Evolutionary conservation across 106 monocot genomes (phyloP).

Genomic region (Dendrobium officinale): DNA sequence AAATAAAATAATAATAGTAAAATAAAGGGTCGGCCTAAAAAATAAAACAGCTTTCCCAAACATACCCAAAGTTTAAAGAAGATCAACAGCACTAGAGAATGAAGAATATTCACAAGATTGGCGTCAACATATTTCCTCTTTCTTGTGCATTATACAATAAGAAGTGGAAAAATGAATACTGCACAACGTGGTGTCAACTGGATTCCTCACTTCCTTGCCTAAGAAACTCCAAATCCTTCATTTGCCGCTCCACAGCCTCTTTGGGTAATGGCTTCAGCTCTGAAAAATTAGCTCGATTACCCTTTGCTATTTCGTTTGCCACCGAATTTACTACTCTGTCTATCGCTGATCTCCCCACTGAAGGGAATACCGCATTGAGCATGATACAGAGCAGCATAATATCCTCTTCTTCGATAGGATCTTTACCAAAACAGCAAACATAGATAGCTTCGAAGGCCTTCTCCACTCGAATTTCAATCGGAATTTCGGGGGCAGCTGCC

Average conservation of each 20-base stretch:
- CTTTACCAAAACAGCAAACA: slow-evolving; percentile 78
- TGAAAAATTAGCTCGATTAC: slow-evolving; percentile 38
- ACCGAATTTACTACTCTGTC: slow-evolving; percentile 38
- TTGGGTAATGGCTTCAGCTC: slow-evolving; percentile 55
- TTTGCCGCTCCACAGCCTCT: slow-evolving; percentile 65
- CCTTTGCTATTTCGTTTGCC: slow-evolving; percentile 45
- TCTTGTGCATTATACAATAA: no score
- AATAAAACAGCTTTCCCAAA: no score
- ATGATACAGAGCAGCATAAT: slow-evolving; percentile 42
- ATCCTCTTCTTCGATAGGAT: slow-evolving; percentile 84
- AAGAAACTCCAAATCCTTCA: slow-evolving; percentile 87
- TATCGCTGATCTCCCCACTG: slow-evolving; percentile 41
- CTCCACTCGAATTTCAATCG: slow-evolving; percentile 69
- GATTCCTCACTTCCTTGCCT: slow-evolving; percentile 41
- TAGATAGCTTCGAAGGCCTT: slow-evolving; percentile 92
- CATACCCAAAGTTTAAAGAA: no score
- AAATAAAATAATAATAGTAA: no score
- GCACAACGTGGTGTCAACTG: slow-evolving; percentile 8
- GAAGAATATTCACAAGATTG: no score
- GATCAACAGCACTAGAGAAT: no score
- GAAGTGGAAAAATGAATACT: no score
- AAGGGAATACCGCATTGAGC: slow-evolving; percentile 68
- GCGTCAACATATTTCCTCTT: no score
- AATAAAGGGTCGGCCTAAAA: no score
- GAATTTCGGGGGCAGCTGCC: slow-evolving; percentile 49